A percentile compares a stretch with the other conserved stretches of the same genome.
Conservation (phyloP, 148 eudicot genomes). For the Tetragonia tetragonoides region DNA sequence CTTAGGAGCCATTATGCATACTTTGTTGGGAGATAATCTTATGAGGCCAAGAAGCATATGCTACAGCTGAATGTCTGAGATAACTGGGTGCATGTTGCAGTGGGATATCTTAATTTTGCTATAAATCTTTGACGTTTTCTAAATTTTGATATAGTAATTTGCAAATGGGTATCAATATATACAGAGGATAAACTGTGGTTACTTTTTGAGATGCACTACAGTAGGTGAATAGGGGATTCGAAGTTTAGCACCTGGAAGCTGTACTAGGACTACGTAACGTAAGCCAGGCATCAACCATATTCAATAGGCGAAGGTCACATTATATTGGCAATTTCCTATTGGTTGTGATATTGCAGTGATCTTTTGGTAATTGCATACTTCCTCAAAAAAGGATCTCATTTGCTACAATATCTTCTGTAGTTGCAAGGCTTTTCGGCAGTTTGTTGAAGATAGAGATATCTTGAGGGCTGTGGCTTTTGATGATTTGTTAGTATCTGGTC, state of each 20-base stretch:
- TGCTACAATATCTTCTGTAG: not conserved
- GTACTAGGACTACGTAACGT: too few species aligned
- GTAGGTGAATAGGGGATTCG: not conserved
- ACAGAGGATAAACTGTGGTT: not conserved
- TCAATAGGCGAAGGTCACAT: not conserved
- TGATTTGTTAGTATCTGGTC: not conserved
- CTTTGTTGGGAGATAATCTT: too few species aligned
- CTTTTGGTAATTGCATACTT: not conserved
- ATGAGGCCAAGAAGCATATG: not conserved
- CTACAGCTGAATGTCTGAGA: not conserved
- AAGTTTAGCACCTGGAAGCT: too few species aligned
- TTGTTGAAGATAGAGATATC: conserved; percentile 10
- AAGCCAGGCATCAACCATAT: not conserved
- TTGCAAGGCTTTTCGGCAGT: conserved; percentile 12
- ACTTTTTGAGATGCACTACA: too few species aligned
- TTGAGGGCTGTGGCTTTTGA: conserved; percentile 10
- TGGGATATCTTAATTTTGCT: not conserved
- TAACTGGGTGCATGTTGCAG: not conserved
- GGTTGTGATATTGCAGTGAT: not conserved
- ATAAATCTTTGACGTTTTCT: too few species aligned
- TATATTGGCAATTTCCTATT: not conserved
- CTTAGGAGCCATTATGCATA: too few species aligned
- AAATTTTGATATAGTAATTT: too few species aligned
- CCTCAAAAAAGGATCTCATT: not conserved
- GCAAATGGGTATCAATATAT: not conserved